Evolutionary conservation across 306 rosid species (phyloP).

Genomic region (Vicia faba): DNA sequence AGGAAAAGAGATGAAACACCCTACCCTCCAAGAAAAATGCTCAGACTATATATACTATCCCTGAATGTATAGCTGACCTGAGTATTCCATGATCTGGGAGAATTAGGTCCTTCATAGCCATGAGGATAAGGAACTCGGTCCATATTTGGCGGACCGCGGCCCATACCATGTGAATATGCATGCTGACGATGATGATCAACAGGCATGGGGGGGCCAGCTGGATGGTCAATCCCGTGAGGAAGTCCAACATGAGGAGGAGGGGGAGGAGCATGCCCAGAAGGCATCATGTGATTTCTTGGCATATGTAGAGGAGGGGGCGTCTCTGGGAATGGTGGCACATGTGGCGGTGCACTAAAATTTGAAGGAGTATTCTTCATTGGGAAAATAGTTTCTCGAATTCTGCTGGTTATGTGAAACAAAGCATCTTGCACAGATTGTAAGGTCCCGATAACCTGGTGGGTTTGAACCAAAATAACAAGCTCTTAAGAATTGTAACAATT

Average conservation of each 20-base stretch:
- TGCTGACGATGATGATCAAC: constrained; percentile 64
- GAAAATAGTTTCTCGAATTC: constrained; percentile 79
- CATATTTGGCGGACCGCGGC: constrained; percentile 61
- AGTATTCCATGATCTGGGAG: constrained; percentile 78
- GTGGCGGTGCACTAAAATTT: constrained; percentile 59
- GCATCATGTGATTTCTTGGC: constrained; percentile 63
- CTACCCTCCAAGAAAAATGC: neutral
- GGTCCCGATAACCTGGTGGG: constrained; percentile 67
- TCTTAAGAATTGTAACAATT: neutral
- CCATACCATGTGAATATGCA: constrained; percentile 55
- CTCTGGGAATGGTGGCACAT: constrained; percentile 62
- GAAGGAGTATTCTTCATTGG: constrained; percentile 62
- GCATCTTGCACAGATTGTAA: constrained; percentile 85
- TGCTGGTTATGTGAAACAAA: constrained; percentile 76
- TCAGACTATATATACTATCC: constrained; percentile 17
- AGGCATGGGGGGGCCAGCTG: constrained; percentile 54
- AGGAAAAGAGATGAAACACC: neutral
- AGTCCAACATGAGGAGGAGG: constrained; percentile 62
- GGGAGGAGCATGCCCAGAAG: constrained; percentile 66
- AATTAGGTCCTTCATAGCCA: constrained; percentile 67
- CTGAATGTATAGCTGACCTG: constrained; percentile 47
- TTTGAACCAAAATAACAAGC: constrained; percentile 6
- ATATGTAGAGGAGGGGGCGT: constrained; percentile 71
- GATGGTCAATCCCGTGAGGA: constrained; percentile 68
- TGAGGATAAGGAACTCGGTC: constrained; percentile 68